Base-by-base conservation (phyloP, 192 early-diverging fungal species). In the Coemansia sp. region DNA sequence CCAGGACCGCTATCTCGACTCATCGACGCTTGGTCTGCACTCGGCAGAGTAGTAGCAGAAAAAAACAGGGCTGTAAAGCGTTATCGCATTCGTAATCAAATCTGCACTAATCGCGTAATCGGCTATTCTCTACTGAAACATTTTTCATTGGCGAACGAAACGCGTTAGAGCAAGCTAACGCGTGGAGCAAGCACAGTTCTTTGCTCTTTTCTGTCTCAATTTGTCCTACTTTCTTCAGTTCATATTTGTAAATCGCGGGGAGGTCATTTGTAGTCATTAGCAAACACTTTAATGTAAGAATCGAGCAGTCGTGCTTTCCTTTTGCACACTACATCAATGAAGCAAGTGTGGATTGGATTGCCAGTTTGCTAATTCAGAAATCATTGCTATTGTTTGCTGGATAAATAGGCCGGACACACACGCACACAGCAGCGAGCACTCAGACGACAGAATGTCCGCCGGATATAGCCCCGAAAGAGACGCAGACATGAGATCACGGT, bases 1-100 rank as follows among this genome's bases (percentile, higher is more conserved):
- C 57, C 66, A 79, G 60, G 76, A 79, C 57, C 67, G 67, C 10
- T 79, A 64, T 36, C 50, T 79, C 14, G 76, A 79, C 25, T 22
- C 67, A 40, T 70, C 76, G 17, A 64, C 64, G 28, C 53, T 67
- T 0, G 76, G 76, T 22, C 38, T 79, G 61, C 66, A 79, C 54
- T 79, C 76, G 3, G 58, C 67, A 19, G 76, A 79, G 30, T 79
- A 60, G 59, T 57, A 53, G 59, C 40, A 50, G 29, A 45, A 28
- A 4, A 14, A 44, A 44, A 1, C 6, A 6, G 13, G 14, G 13
- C n/a, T 44, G 20, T 23, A 25, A 9, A n/a, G n/a, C n/a, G n/a
- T n/a, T n/a, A n/a, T n/a, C n/a, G n/a, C 33, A 14, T 19, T 48
- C 25, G n/a, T 27, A 28, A 25, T 31, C 42, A 11, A 30, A 54